Percentiles rank a stretch among this genome's conserved stretches.
These are phyloP conservation scores for Cercospora sojina DNA, from an alignment of 2,329 filamentous ascomycete genomes.

Conservation along the genomic window DNA sequence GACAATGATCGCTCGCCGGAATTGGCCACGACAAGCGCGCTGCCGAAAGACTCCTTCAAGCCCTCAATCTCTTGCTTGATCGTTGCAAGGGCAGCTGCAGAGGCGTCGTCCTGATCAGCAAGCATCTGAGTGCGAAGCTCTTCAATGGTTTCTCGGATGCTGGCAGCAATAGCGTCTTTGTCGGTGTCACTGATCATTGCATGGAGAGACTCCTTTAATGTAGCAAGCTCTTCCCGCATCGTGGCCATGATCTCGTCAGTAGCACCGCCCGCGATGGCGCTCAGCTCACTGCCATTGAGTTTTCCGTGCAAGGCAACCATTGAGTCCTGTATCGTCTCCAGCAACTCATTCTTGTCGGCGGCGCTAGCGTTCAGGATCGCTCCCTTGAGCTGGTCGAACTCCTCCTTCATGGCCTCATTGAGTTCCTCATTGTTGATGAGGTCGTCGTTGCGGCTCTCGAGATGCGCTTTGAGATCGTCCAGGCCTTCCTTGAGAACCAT, in stretches of 20 bases:
- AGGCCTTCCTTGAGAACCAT: slow-evolving; percentile 37
- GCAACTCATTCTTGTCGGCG: slow-evolving; percentile 59
- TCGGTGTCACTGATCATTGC: slow-evolving; percentile 53
- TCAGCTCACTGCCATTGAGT: slow-evolving; percentile 41
- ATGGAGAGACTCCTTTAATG: slow-evolving; percentile 58
- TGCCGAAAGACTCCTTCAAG: slow-evolving; percentile 46
- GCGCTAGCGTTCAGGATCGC: slow-evolving; percentile 65
- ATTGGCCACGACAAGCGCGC: slow-evolving; percentile 42
- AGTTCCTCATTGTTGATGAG: slow-evolving; percentile 44
- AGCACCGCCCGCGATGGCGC: slow-evolving; percentile 34
- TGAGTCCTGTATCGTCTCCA: slow-evolving; percentile 58
- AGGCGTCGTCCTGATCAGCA: slow-evolving; percentile 42
- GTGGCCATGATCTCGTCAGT: slow-evolving; percentile 49
- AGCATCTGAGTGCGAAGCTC: slow-evolving; percentile 43
- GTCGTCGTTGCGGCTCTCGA: slow-evolving; percentile 26
- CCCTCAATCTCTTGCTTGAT: slow-evolving; percentile 47
- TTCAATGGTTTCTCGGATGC: slow-evolving; percentile 55
- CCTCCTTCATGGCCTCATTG: slow-evolving; percentile 72
- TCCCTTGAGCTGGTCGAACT: slow-evolving; percentile 79
- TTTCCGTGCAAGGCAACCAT: slow-evolving; percentile 51
- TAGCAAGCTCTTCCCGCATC: slow-evolving; percentile 61
- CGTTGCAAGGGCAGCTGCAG: slow-evolving; percentile 44
- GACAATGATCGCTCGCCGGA: slow-evolving; percentile 12
- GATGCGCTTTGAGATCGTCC: slow-evolving; percentile 34
- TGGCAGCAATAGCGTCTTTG: slow-evolving; percentile 64